A percentile compares a stretch with the other conserved stretches of the same genome.
phyloP scores from a whole-genome alignment of 129 eudicot species.

The sunflower (Helianthus annuus) region DNA sequence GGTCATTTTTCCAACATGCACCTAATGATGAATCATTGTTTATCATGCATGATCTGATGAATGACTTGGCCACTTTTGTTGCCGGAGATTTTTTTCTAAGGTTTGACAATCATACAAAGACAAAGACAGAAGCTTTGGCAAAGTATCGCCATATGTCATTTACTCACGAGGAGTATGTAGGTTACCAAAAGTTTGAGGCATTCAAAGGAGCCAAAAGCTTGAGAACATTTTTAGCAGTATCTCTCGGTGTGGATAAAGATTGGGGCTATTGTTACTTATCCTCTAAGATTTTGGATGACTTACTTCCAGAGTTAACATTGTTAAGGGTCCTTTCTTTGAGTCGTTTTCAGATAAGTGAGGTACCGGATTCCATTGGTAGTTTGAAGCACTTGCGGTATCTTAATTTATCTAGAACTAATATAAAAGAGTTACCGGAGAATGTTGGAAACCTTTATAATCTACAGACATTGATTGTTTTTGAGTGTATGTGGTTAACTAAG shows the following conservation, averaged over 20 bases:
- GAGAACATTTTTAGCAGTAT: slow-evolving; percentile 2
- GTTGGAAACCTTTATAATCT: background rate
- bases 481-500: background rate
- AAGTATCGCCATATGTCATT: background rate
- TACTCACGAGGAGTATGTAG: background rate
- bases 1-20: slow-evolving; percentile 7
- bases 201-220: background rate
- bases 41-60: background rate
- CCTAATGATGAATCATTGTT: background rate
- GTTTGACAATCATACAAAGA: background rate
- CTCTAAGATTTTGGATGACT: slow-evolving; percentile 7
- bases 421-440: background rate
- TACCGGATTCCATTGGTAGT: slow-evolving; percentile 11
- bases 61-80: background rate
- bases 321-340: slow-evolving; percentile 18
- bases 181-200: background rate
- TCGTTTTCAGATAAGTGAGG: background rate
- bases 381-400: slow-evolving; percentile 22
- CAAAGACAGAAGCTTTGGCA: background rate
- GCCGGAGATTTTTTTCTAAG: background rate
- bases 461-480: slow-evolving; percentile 8
- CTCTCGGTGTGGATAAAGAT: background rate
- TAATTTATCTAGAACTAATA: slow-evolving; percentile 24
- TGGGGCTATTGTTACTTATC: background rate
- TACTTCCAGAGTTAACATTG: background rate